phyloP scores from a whole-genome alignment of 1,284 basidiomycete genomes.

The Ganoderma lucidum region DNA sequence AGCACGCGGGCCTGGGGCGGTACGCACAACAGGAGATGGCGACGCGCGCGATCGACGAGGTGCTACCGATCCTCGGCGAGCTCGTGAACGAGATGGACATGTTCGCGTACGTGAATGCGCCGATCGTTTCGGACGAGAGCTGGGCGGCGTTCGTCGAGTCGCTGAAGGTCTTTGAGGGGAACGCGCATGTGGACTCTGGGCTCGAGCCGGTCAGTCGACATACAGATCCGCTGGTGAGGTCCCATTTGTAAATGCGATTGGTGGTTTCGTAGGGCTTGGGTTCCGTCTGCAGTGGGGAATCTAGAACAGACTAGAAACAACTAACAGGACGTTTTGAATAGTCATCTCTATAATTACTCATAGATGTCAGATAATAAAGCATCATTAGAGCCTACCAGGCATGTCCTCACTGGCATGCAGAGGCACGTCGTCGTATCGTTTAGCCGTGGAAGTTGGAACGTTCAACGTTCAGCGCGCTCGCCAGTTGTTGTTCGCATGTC shows the following conservation, averaged over 20 bases:
- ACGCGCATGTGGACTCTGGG: constrained; percentile 29
- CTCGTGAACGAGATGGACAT: constrained; percentile 43
- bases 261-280: neutral
- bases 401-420: too few species aligned
- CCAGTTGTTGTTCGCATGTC: too few species aligned
- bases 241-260: constrained; percentile 30
- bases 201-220: constrained; percentile 19
- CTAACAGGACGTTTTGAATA: too few species aligned
- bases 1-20: constrained; percentile 40
- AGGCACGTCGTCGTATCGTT: too few species aligned
- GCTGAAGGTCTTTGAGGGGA: constrained; percentile 32
- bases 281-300: too few species aligned
- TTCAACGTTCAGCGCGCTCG: too few species aligned
- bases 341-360: too few species aligned
- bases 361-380: too few species aligned
- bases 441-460: too few species aligned
- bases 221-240: constrained; percentile 31
- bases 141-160: constrained; percentile 44
- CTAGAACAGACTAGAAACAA: too few species aligned
- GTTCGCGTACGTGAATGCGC: constrained; percentile 45
- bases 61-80: constrained; percentile 40
- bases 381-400: too few species aligned
- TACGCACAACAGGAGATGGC: constrained; percentile 37
- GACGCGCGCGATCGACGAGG: constrained; percentile 39
- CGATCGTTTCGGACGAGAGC: constrained; percentile 45